Evolutionary conservation across 495 filamentous ascomycete species (phyloP), one percentile per base, ranked within the genome.

Genomic region (Pyronema domesticum): DNA sequence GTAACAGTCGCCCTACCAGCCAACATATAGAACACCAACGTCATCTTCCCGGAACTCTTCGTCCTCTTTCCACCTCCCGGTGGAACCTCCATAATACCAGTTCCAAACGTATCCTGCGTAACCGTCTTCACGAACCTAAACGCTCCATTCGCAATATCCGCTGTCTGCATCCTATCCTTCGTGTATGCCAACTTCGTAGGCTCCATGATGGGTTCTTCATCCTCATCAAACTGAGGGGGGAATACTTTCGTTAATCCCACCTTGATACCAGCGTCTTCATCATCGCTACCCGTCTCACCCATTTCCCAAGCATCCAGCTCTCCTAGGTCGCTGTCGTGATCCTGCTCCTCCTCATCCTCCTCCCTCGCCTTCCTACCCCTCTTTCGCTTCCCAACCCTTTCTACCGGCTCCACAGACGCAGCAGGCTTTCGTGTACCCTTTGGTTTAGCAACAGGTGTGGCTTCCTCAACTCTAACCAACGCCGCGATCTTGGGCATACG

Each of bases 41-140:
- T 87, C 82, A 94, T 94, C 68, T 82, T 86, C 51, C 89, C 76
- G 4, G 82, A 80, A 61, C 94, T 95, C 73, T 96, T 98, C 14
- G 79, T 75, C 58, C 81, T 76, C 74, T 98, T 98, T 47, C 80
- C 73, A 14, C 80, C 80, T 3, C 82, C 81, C 1, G 85, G 80
- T 6, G 86, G 85, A 14, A 98, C 69, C 47, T 95, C 88, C 34
- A 98, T 82, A 53, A 95, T 77, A 0, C 91, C 91, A 2, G 80
- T 79, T 37, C 87, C 89, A 59, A 95, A 84, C 71, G 91, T 94
- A 1, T 82, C 76, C 40, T 83, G 72, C 45, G 80, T 86, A 23
- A 89, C 75, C 43, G 87, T 81, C 70, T 95, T 95, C 9, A 85
- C 85, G 62, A 89, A 94, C 30, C 75, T 74, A 71, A 95, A 95